Evolutionary conservation across 176 grass and related monocot species (phyloP).

Genomic region (Puccinellia tenuiflora): DNA sequence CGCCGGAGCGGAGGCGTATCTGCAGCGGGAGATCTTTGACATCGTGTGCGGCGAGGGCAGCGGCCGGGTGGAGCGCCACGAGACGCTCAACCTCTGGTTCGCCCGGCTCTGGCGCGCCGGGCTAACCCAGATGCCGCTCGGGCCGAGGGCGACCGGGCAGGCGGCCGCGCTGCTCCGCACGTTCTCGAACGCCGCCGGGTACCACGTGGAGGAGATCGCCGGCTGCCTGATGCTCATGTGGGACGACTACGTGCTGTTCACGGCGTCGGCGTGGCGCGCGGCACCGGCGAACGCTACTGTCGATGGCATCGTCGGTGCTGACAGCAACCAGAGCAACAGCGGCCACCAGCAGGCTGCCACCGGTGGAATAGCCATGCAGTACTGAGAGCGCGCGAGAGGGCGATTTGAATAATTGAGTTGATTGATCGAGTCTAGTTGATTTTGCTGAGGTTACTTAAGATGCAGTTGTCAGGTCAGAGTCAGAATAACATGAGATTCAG

Average conservation of each 20-base stretch:
- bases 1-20: slow-evolving; percentile 36
- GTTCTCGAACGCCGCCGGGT: slow-evolving; percentile 41
- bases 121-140: slow-evolving; percentile 37
- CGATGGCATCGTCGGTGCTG: neutral
- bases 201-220: slow-evolving; percentile 37
- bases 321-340: neutral
- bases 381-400: neutral
- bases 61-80: slow-evolving; percentile 61
- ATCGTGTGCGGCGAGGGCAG: slow-evolving; percentile 67
- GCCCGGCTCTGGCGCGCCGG: slow-evolving; percentile 36
- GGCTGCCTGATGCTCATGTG: slow-evolving; percentile 60
- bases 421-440: neutral
- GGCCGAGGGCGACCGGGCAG: slow-evolving; percentile 24
- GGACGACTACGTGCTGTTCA: slow-evolving; percentile 43
- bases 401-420: neutral
- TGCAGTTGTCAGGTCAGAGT: neutral
- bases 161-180: slow-evolving; percentile 37
- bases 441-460: neutral
- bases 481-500: neutral
- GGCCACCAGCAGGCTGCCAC: neutral
- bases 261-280: slow-evolving; percentile 55
- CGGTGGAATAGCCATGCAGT: neutral
- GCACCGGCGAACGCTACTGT: neutral
- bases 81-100: slow-evolving; percentile 39
- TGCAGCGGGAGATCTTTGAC: slow-evolving; percentile 66